Base-by-base conservation (phyloP, 805 yeast species). In the Candida yuanshanica region DNA sequence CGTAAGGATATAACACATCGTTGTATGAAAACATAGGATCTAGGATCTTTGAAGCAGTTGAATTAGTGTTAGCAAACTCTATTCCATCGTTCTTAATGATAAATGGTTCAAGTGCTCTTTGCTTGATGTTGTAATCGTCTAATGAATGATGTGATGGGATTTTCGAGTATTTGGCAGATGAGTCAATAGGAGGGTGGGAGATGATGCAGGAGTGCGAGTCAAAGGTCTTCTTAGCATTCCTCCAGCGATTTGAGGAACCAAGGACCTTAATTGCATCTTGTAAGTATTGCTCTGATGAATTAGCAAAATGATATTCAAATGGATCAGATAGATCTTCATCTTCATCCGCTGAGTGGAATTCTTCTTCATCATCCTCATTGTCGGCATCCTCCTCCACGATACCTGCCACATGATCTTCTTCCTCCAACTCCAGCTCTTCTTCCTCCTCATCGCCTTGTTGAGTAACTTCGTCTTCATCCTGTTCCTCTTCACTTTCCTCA, bases 241-340 rank as follows among this genome's bases (percentile, higher is more conserved):
- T 50, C 60, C 60, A 48, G 11, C 45, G 46, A 17, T 27, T 22
- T 27, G 41, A 49, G n/a, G 51, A 47, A 1, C 53, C 45, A 20
- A 71, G 58, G 0, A 58, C 56, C 8, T 46, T 39, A 17, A 62
- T 66, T 17, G 74, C 55, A 10, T 61, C 59, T 2, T 71, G 73
- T 5, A 72, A 60, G 17, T 46, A 48, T 2, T 44, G 27, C 29
- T 63, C 66, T 3, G 63, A 35, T 10, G 74, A 66, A 17, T 67
- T 63, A 36, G 80, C 82, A 60, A 83, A 90, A 59, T 90, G 98
- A 11, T 63, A 55, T 46, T 84, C 85, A 51, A 85, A 89, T 0
- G 95, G 86, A 62, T 91, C 96, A 7, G 62, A 57, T 10, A 64
- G 70, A 27, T 69, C 69, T 17, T 58, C 64, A 22, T 58, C 64